Percentiles rank a stretch among this genome's conserved stretches.
Evolutionary conservation across 108 stramenopile genomes (phyloP).

Genomic region (Cyclotella cryptica): DNA sequence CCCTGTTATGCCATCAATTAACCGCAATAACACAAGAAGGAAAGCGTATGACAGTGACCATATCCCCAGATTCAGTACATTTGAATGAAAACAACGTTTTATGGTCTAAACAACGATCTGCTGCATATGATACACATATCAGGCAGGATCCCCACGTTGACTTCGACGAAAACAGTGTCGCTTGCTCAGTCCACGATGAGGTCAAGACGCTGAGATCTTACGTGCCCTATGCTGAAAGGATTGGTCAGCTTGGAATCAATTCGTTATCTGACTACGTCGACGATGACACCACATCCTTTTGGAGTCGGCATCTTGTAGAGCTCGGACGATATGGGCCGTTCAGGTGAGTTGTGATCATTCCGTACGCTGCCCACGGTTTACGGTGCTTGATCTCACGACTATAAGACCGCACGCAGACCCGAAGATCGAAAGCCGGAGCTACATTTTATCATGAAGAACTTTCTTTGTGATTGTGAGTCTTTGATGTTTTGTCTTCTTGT

Average conservation of each 20-base stretch:
- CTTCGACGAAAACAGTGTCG: slow-evolving; percentile 31
- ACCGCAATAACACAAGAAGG: slow-evolving; percentile 33
- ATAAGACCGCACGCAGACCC: background rate
- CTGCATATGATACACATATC: slow-evolving; percentile 4
- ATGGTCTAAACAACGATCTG: slow-evolving; percentile 30
- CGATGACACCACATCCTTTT: slow-evolving; percentile 23
- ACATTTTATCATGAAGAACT: slow-evolving; percentile 64
- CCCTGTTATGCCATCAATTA: slow-evolving; percentile 19
- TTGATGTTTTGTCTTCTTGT: slow-evolving; percentile 6
- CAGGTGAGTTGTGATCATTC: background rate
- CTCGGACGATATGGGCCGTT: slow-evolving; percentile 76
- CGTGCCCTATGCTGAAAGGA: slow-evolving; percentile 26
- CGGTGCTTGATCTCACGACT: background rate
- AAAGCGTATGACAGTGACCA: slow-evolving; percentile 42
- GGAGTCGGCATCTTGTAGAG: slow-evolving; percentile 56
- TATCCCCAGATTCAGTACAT: slow-evolving; percentile 57
- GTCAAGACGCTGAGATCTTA: slow-evolving; percentile 18
- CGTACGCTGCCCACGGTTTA: background rate
- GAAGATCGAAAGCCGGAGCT: slow-evolving; percentile 63
- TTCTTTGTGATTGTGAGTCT: slow-evolving; percentile 53
- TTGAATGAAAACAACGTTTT: slow-evolving; percentile 51
- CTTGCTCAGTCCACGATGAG: slow-evolving; percentile 25
- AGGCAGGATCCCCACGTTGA: background rate
- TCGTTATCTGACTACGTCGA: slow-evolving; percentile 40
- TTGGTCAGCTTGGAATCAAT: slow-evolving; percentile 43